Conservation (phyloP, 441 rosid species). For the Jatropha multifida region DNA sequence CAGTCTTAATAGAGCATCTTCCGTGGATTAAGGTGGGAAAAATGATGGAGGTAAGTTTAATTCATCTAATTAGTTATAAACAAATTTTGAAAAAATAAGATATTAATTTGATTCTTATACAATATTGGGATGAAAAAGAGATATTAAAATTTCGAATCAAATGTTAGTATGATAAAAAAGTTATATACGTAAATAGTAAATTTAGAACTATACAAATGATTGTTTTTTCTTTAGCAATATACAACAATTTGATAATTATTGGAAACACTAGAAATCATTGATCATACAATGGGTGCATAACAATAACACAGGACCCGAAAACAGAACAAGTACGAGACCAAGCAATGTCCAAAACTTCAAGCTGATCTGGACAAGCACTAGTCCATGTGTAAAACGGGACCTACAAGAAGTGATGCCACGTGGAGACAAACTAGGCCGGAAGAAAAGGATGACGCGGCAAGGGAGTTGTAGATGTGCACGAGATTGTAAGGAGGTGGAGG, state of each 20-base stretch:
- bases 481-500: too few species aligned
- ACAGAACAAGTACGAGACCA: constrained; percentile 4
- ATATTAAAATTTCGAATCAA: not conserved
- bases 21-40: constrained; percentile 13
- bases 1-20: not conserved
- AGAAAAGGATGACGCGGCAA: constrained; percentile 22
- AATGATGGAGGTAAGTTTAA: not conserved
- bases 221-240: not conserved
- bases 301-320: constrained; percentile 1
- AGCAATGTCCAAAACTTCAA: constrained; percentile 12
- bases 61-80: not conserved
- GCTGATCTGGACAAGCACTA: constrained; percentile 26
- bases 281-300: constrained; percentile 5
- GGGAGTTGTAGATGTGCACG: too few species aligned
- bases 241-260: constrained; percentile 11
- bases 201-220: not conserved
- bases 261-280: constrained; percentile 23
- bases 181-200: not conserved
- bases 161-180: not conserved
- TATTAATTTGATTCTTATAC: too few species aligned
- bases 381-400: constrained; percentile 23
- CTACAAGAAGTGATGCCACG: constrained; percentile 22
- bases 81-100: too few species aligned
- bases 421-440: constrained; percentile 12
- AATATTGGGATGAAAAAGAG: too few species aligned